phyloP scores from a whole-genome alignment of 1,284 basidiomycete species.

The Amylostereum areolatum region DNA sequence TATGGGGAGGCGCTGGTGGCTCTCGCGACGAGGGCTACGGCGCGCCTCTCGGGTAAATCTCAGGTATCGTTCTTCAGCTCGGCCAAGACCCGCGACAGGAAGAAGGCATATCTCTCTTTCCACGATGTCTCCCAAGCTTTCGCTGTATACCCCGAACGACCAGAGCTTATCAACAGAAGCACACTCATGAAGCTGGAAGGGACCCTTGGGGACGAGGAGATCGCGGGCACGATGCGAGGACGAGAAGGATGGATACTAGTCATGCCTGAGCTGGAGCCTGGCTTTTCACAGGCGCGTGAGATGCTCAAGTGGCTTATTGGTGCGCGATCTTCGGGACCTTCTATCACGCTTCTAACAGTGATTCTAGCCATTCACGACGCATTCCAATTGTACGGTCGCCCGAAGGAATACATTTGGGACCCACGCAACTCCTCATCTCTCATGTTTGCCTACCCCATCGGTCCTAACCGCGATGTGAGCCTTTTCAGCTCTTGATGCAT shows the following conservation, averaged over 20 bases:
- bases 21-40: conserved; percentile 33
- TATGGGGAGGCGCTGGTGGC: conserved; percentile 35
- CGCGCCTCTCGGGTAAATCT: conserved; percentile 10
- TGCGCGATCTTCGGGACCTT: conserved; percentile 26
- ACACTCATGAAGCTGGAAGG: conserved; percentile 89
- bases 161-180: conserved; percentile 82
- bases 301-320: conserved; percentile 96
- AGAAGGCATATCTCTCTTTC: conserved; percentile 57
- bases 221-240: conserved; percentile 50
- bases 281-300: conserved; percentile 53
- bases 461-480: conserved; percentile 66
- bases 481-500: conserved; percentile 1
- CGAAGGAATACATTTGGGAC: conserved; percentile 82
- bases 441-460: conserved; percentile 82
- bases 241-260: conserved; percentile 81
- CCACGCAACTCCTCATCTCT: conserved; percentile 68
- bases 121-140: conserved; percentile 64
- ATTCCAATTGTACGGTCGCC: conserved; percentile 83
- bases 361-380: conserved; percentile 77
- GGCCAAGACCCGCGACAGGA: conserved; percentile 64
- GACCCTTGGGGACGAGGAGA: conserved; percentile 70
- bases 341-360: conserved; percentile 12
- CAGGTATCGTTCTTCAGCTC: conserved; percentile 41
- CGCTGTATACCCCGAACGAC: conserved; percentile 91
- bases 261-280: conserved; percentile 73